Base-by-base conservation (phyloP, 805 yeast species). In the Saturnispora galanensis region DNA sequence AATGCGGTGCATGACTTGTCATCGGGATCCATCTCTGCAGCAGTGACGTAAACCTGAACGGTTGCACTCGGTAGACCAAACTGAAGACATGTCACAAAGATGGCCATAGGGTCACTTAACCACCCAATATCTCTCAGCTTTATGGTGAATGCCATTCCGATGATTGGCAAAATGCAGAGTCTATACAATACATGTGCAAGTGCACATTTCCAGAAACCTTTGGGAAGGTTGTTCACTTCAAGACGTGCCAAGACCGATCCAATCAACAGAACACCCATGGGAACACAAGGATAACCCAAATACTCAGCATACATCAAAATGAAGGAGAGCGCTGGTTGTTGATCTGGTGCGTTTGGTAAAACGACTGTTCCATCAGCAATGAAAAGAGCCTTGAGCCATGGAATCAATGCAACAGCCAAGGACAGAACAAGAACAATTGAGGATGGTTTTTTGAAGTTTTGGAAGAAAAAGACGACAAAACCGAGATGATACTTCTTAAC, bases 121-220 rank as follows among this genome's bases (percentile, higher is more conserved):
- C 80, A 75, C 10, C 75, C 74, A 8, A 68, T 71, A 15, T 67
- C 58, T 39, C 66, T 51, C 41, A 76, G 49, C 13, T 72, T 73
- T 3, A 71, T 65, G 9, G 71, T 66, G 50, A 74, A 55, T 1
- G 75, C 71, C 3, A 73, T 71, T 0, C 81, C 81, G 35, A 75
- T 64, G 7, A 76, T 73, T 2, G 81, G 81, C 42, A 74, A 49
- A 4, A 76, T 44, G 8, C 69, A 58, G 18, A 76, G 57, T 46
- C 79, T 58, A 38, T 63, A 63, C 3, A 57, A 47, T 0, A 75
- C 68, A 16, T 73, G 63, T 49, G 64, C 62, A 16, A 73, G 48
- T 2, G 74, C 76, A 2, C 75, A 69, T 54, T 74, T 74, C 80
- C 80, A 76, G 56, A 76, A 76, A 0, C 80, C 80, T 13, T 60